A percentile compares a stretch with the other conserved stretches of the same genome.
Evolutionary conservation across 2,329 filamentous ascomycete species (phyloP).

Genomic region (Aureobasidium subglaciale): DNA sequence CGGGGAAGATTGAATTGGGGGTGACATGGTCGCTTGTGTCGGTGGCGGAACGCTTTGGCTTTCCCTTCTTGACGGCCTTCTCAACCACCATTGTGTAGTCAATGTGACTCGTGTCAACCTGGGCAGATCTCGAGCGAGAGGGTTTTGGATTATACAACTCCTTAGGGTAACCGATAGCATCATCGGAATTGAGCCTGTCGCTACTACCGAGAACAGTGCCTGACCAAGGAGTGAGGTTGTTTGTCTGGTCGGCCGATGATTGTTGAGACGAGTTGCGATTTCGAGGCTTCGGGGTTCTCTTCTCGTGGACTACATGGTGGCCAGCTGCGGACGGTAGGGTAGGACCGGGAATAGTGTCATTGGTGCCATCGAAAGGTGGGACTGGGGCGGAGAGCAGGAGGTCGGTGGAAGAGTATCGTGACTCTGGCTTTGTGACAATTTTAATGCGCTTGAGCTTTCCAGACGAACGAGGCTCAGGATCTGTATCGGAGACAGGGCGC

Average conservation of each 20-base stretch:
- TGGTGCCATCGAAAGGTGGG: background rate
- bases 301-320: background rate
- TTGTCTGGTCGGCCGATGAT: background rate
- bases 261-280: background rate
- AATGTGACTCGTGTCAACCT: slow-evolving; percentile 18
- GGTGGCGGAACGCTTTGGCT: slow-evolving; percentile 31
- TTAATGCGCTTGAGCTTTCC: slow-evolving; percentile 15
- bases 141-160: slow-evolving; percentile 35
- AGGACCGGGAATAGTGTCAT: slow-evolving; percentile 8
- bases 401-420: background rate
- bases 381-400: background rate
- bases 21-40: background rate
- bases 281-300: background rate
- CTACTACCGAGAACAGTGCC: slow-evolving; percentile 7
- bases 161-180: slow-evolving; percentile 30
- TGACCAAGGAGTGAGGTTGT: slow-evolving; percentile 10
- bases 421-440: background rate
- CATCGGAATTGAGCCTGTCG: slow-evolving; percentile 26
- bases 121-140: slow-evolving; percentile 25
- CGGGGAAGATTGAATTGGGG: background rate
- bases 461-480: background rate
- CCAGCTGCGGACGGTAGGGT: background rate
- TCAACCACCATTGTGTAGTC: slow-evolving; percentile 22
- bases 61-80: slow-evolving; percentile 30
- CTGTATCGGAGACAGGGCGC: background rate